Evolutionary conservation across 257 asterid species (phyloP).

Genomic region (Rhazya stricta): DNA sequence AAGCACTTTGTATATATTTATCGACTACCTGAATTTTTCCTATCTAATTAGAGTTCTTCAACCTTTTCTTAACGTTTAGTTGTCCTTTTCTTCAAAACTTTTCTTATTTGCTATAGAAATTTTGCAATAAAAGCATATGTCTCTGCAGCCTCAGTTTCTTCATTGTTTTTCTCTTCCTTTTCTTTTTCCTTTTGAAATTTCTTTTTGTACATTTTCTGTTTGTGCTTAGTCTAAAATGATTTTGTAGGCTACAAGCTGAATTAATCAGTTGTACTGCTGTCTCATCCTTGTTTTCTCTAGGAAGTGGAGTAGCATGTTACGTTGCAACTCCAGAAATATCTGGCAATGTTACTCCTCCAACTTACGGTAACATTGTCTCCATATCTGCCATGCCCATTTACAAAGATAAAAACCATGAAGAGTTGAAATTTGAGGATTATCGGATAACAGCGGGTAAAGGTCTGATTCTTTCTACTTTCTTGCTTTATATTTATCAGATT

Average conservation of each 20-base stretch:
- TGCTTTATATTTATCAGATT: background rate
- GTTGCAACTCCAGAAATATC: constrained; percentile 50
- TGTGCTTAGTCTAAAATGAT: too few species aligned
- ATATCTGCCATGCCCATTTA: constrained; percentile 66
- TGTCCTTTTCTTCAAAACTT: background rate
- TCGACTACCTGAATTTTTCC: too few species aligned
- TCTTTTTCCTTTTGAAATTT: too few species aligned
- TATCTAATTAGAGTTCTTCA: too few species aligned
- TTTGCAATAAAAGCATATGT: background rate
- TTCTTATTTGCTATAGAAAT: background rate
- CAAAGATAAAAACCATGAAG: constrained; percentile 73
- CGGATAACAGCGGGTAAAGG: constrained; percentile 53
- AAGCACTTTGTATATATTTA: too few species aligned
- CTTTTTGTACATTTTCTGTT: too few species aligned
- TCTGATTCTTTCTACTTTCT: constrained; percentile 13
- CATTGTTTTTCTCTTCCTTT: too few species aligned
- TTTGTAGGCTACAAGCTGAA: too few species aligned
- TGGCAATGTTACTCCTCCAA: constrained; percentile 33
- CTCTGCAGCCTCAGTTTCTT: too few species aligned
- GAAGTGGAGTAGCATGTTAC: constrained; percentile 54
- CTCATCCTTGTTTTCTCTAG: too few species aligned
- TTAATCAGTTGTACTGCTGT: too few species aligned
- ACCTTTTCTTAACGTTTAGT: background rate
- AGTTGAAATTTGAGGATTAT: constrained; percentile 80
- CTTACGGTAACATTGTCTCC: constrained; percentile 51